Evolutionary conservation across 305 asterid species (phyloP), one percentile per base, ranked within the genome.

Genomic region (Coffea humblotiana): DNA sequence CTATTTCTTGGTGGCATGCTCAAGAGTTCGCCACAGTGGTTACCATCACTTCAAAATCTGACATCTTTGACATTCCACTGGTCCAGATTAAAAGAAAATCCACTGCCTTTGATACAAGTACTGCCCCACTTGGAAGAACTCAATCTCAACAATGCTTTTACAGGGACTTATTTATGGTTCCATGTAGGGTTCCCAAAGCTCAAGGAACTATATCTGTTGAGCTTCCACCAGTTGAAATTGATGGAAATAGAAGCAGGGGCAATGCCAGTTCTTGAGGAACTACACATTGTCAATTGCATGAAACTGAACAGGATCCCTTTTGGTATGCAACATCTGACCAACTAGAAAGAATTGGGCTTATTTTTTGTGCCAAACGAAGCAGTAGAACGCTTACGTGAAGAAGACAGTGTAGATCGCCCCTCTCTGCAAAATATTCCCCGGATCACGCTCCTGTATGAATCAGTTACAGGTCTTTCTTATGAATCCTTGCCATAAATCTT

Each of bases 61-160:
- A 58, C 77, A 40, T 82, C 72, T 75, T 64, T 83, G 73, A 82
- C 79, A 78, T 71, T 85, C 71, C 84, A 81, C 25, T 86, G 86
- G 83, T 74, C 85, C 75, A 78, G 51, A 54, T 48, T 85, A 58
- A 47, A 45, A 3, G 48, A 71, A 11, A 84, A 82, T 79, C 83
- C 83, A 29, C 69, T 85, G n/a, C 84, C 83, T 10, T 72, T 47
- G 80, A 54, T 85, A 11, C 48, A 79, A 35, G 29, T 58, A 61
- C 79, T 82, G 71, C 84, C 77, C 3, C 58, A 35, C 40, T 47
- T 82, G 65, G 82, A 78, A 63, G 79, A 49, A 52, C 80, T 82
- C 19, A 45, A 72, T 43, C 29, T 85, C 69, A 79, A 75, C 47
- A 85, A 82, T 25, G 84, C 84, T 5, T 77, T 18, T 27, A 63